phyloP scores from a whole-genome alignment of 1,284 basidiomycete species.

The Stereum hirsutum region DNA sequence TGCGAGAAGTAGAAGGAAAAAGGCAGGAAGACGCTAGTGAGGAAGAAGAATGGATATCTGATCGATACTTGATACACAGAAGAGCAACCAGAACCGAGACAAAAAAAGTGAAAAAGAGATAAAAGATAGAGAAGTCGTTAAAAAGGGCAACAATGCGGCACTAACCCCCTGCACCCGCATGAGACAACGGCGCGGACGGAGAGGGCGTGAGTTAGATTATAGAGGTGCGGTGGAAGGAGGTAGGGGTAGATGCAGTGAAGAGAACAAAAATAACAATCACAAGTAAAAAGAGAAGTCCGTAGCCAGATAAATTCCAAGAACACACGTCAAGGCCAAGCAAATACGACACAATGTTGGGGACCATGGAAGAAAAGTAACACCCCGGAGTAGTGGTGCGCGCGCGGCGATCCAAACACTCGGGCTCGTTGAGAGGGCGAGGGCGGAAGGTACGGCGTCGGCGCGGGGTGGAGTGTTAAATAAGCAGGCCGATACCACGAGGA shows the following conservation, averaged over 20 bases:
- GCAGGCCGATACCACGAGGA: constrained; percentile 15
- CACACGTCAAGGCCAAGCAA: constrained; percentile 21
- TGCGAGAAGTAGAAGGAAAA: constrained; percentile 1
- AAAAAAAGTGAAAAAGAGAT: constrained; percentile 8
- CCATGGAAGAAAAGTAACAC: constrained; percentile 4
- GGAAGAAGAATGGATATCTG: constrained; percentile 7
- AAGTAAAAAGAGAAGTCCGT: no score
- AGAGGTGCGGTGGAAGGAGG: no score
- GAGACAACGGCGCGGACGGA: constrained; percentile 12
- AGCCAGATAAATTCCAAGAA: constrained; percentile 36
- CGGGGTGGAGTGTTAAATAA: constrained; percentile 33
- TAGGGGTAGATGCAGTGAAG: constrained; percentile 8
- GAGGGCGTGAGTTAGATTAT: constrained; percentile 14
- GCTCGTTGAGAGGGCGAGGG: constrained; percentile 1
- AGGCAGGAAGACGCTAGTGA: constrained; percentile 8
- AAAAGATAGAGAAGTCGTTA: constrained; percentile 17
- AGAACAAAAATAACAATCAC: constrained; percentile 13
- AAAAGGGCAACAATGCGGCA: neutral
- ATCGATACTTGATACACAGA: constrained; percentile 13
- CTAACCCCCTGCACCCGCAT: neutral
- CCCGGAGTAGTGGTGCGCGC: constrained; percentile 23
- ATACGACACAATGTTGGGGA: no score
- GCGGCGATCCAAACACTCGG: constrained; percentile 16
- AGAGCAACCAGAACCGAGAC: constrained; percentile 5
- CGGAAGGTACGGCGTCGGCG: neutral